Percentiles rank a stretch among this genome's conserved stretches.
Conservation (phyloP, 805 yeast species). For the Wickerhamiella allomyrinae region DNA sequence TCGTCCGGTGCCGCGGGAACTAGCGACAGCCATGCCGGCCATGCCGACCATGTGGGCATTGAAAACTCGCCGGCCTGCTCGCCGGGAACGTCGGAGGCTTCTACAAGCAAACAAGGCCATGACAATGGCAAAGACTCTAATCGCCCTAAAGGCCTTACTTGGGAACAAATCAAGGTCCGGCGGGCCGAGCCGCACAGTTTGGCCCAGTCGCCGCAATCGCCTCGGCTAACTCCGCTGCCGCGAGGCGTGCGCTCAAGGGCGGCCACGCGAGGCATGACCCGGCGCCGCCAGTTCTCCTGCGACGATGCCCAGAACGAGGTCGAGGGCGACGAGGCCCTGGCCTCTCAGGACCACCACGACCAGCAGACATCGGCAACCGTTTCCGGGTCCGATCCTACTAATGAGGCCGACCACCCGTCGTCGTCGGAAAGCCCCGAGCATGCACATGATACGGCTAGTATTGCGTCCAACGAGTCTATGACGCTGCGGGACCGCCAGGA, state of each 20-base stretch:
- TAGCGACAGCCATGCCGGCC: too few relatives aligned
- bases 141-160: not conserved
- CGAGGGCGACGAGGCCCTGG: slow-evolving; percentile 1
- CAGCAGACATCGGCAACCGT: slow-evolving; percentile 2
- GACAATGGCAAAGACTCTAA: not conserved
- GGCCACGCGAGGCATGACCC: not conserved
- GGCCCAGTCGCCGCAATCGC: not conserved
- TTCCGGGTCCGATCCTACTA: not conserved
- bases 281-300: slow-evolving; percentile 8
- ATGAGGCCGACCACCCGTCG: not conserved
- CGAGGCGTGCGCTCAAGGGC: not conserved
- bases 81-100: too few relatives aligned
- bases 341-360: slow-evolving; percentile 11
- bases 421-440: slow-evolving; percentile 4
- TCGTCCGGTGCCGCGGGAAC: not conserved
- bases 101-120: too few relatives aligned
- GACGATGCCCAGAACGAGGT: slow-evolving; percentile 10
- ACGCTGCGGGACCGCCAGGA: slow-evolving; percentile 86
- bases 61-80: too few relatives aligned
- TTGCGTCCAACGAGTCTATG: slow-evolving; percentile 58
- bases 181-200: not conserved
- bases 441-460: slow-evolving; percentile 22
- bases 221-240: not conserved
- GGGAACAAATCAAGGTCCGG: not conserved
- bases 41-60: not conserved